These are phyloP conservation scores for Bauhinia variegata DNA, from an alignment of 306 rosid species.

Conservation along the genomic window DNA sequence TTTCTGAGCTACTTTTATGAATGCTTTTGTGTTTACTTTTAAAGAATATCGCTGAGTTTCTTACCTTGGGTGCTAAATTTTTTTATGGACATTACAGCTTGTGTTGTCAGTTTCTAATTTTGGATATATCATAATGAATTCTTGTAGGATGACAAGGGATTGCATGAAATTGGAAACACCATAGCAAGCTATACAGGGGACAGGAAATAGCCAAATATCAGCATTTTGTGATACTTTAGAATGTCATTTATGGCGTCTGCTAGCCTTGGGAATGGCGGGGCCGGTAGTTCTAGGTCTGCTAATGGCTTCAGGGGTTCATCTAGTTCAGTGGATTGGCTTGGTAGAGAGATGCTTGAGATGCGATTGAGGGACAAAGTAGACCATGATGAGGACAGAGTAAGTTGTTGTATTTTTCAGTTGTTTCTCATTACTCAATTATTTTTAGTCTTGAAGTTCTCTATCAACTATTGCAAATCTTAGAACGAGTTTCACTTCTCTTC, in stretches of 20 bases:
- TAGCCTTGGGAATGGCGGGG: slow-evolving; percentile 85
- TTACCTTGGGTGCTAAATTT: background rate
- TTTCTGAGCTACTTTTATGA: background rate
- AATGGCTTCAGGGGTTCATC: slow-evolving; percentile 84
- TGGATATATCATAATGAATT: slow-evolving; percentile 18
- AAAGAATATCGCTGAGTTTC: background rate
- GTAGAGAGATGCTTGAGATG: slow-evolving; percentile 98
- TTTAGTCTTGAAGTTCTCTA: slow-evolving; percentile 10
- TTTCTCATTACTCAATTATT: no score
- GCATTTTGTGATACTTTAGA: slow-evolving; percentile 25
- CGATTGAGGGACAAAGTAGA: slow-evolving; percentile 65
- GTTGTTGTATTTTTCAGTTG: slow-evolving; percentile 22
- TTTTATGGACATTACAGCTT: background rate
- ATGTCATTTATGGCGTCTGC: slow-evolving; percentile 76
- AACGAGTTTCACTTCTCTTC: no score
- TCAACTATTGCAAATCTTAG: slow-evolving; percentile 1
- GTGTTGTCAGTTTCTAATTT: background rate
- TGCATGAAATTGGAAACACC: slow-evolving; percentile 43
- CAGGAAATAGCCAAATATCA: slow-evolving; percentile 25
- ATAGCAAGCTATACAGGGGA: slow-evolving; percentile 28
- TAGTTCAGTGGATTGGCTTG: slow-evolving; percentile 96
- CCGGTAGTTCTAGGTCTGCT: slow-evolving; percentile 87
- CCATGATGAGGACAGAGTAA: slow-evolving; percentile 69
- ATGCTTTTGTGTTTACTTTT: background rate
- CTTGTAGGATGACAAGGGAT: slow-evolving; percentile 39